Percentiles rank a stretch among this genome's conserved stretches.
phyloP scores from a whole-genome alignment of 1,284 basidiomycete species.

The Ceratobasidium sp. region DNA sequence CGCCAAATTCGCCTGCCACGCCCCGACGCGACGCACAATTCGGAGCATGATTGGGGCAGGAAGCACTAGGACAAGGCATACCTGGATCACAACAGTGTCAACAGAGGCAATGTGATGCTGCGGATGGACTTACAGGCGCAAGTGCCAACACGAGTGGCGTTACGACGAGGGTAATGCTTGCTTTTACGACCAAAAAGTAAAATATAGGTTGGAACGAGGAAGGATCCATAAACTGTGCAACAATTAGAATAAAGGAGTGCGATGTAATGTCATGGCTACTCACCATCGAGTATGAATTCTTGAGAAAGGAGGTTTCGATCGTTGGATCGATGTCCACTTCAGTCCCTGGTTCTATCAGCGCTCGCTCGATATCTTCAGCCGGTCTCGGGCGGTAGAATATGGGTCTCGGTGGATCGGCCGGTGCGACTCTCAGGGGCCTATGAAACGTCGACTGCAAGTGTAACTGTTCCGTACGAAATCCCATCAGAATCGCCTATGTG shows the following conservation, averaged over 20 bases:
- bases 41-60: constrained; percentile 72
- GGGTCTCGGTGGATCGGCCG: constrained; percentile 66
- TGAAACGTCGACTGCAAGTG: constrained; percentile 73
- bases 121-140: constrained; percentile 55
- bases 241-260: not conserved
- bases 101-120: not conserved
- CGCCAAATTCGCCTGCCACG: constrained; percentile 81
- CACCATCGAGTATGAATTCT: constrained; percentile 79
- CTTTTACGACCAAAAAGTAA: constrained; percentile 84
- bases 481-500: constrained; percentile 12
- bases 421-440: constrained; percentile 63
- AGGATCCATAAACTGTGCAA: constrained; percentile 71
- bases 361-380: constrained; percentile 47
- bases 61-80: constrained; percentile 61
- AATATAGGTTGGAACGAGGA: constrained; percentile 81
- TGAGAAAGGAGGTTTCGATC: constrained; percentile 71
- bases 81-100: constrained; percentile 6
- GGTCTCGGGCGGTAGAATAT: constrained; percentile 70
- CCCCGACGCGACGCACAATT: constrained; percentile 67
- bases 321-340: constrained; percentile 60
- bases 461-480: constrained; percentile 55
- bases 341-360: constrained; percentile 46
- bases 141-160: constrained; percentile 62
- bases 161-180: constrained; percentile 72
- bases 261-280: constrained; percentile 44